Percentiles rank a stretch among this genome's conserved stretches.
Evolutionary conservation across 345 rosid genomes (phyloP).

Genomic region (Rhodamnia argentea): DNA sequence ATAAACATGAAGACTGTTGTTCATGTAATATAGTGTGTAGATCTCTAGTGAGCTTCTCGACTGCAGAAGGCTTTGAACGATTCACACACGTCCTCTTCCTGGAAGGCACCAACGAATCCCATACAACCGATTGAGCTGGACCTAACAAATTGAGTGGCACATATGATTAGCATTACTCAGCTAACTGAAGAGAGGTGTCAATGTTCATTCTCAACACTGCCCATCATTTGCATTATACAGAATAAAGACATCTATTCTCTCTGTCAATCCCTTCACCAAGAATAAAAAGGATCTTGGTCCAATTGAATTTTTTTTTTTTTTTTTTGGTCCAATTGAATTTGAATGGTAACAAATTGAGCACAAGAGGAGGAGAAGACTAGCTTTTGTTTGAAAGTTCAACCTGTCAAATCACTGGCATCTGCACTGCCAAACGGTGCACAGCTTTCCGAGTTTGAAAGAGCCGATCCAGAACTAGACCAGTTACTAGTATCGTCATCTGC

Average conservation of each 20-base stretch:
- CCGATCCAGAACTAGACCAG: conserved; percentile 95
- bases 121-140: conserved; percentile 73
- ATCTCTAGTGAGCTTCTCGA: conserved; percentile 90
- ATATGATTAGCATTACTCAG: neutral
- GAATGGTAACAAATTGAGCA: neutral
- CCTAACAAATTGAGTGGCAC: conserved; percentile 29
- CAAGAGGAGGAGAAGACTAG: neutral
- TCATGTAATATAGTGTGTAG: conserved; percentile 81
- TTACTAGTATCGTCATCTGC: conserved; percentile 84
- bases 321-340: neutral
- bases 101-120: conserved; percentile 87
- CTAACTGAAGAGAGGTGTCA: neutral
- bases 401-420: conserved; percentile 90
- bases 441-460: conserved; percentile 92
- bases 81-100: conserved; percentile 82
- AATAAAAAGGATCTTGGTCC: neutral
- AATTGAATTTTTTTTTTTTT: neutral
- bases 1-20: conserved; percentile 83
- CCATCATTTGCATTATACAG: neutral
- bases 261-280: neutral
- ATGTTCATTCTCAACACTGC: neutral
- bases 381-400: conserved; percentile 18
- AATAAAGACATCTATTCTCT: neutral
- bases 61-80: conserved; percentile 76
- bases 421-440: conserved; percentile 77